These are phyloP conservation scores for Mortierella sp. DNA, from an alignment of 371 early-diverging fungal species.

Conservation along the genomic window DNA sequence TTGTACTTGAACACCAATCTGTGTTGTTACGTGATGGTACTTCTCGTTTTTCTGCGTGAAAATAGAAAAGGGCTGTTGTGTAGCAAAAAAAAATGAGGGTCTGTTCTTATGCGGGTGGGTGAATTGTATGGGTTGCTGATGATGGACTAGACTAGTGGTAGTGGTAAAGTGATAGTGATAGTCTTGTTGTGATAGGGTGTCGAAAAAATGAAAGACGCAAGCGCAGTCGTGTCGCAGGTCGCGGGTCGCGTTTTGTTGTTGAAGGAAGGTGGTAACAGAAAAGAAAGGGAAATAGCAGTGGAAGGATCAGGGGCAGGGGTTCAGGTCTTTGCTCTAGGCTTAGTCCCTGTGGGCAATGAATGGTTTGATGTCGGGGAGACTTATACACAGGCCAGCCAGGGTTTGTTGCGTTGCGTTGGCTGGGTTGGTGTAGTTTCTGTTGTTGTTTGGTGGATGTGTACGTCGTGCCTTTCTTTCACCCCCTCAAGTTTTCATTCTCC, in stretches of 20 bases:
- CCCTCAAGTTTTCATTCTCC: background rate
- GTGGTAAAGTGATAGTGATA: background rate
- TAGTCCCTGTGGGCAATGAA: background rate
- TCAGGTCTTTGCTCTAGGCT: background rate
- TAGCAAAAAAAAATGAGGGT: background rate
- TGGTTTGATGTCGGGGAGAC: background rate
- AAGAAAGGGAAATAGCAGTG: background rate
- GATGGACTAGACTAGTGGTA: background rate
- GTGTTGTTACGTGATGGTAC: background rate
- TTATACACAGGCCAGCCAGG: background rate
- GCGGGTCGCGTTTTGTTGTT: background rate
- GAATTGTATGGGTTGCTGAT: background rate
- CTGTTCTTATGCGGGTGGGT: background rate
- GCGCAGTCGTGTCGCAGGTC: background rate
- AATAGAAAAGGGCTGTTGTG: conserved; percentile 2
- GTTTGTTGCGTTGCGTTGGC: background rate
- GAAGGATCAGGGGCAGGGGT: conserved; percentile 2
- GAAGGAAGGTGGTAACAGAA: background rate
- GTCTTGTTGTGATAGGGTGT: background rate
- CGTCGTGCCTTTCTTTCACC: background rate
- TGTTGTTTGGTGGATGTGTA: background rate
- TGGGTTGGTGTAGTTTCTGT: background rate
- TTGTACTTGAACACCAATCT: background rate
- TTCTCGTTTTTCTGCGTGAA: background rate
- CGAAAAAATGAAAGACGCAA: background rate